These are phyloP conservation scores for Exserohilum turcica DNA, from an alignment of 2,329 filamentous ascomycete genomes.

Conservation along the genomic window DNA sequence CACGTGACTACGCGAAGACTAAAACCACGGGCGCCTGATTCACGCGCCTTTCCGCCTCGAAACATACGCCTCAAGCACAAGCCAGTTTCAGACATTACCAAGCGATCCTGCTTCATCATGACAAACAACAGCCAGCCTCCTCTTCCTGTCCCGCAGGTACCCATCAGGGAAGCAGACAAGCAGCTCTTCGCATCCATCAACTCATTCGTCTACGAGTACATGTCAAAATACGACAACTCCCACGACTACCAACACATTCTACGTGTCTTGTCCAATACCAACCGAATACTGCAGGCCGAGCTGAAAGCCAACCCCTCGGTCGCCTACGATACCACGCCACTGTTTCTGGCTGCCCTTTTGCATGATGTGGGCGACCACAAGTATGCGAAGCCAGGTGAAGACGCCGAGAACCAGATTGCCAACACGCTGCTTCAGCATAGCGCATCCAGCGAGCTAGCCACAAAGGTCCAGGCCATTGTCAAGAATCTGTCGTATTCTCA, in stretches of 20 bases:
- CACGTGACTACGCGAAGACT: constrained; percentile 37
- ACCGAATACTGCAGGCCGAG: constrained; percentile 64
- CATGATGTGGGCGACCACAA: constrained; percentile 91
- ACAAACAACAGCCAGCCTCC: neutral
- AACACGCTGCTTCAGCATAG: constrained; percentile 63
- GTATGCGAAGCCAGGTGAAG: constrained; percentile 64
- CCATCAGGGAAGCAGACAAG: constrained; percentile 25
- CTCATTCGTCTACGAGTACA: constrained; percentile 42
- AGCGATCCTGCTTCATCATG: constrained; percentile 17
- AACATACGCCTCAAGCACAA: neutral
- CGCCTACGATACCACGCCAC: constrained; percentile 58
- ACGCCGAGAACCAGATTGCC: constrained; percentile 61
- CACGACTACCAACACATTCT: constrained; percentile 87
- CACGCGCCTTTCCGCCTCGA: neutral
- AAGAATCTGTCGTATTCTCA: constrained; percentile 77
- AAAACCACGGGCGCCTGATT: constrained; percentile 12
- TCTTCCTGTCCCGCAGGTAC: constrained; percentile 32
- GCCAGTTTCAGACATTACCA: neutral
- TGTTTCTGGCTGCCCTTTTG: constrained; percentile 67
- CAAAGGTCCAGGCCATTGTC: constrained; percentile 72
- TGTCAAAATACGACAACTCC: constrained; percentile 68
- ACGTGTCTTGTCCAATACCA: constrained; percentile 76
- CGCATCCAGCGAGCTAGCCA: constrained; percentile 63
- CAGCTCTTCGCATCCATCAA: constrained; percentile 39
- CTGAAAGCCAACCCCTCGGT: constrained; percentile 38